Evolutionary conservation across 1,284 basidiomycete genomes (phyloP), one percentile per base, ranked within the genome.

Genomic region (Sphaerobolus stellatus): DNA sequence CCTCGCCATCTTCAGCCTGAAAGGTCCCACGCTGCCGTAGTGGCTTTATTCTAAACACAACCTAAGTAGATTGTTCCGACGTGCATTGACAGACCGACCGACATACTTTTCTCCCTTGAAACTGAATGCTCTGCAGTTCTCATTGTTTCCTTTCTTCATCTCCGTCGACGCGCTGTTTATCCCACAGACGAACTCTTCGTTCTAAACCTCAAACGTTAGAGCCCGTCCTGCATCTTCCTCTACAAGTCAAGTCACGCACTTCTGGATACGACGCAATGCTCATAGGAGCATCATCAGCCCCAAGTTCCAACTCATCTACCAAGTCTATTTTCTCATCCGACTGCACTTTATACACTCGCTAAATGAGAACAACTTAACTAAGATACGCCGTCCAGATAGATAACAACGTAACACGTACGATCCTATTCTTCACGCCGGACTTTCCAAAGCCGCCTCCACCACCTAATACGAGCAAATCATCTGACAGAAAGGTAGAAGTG

Each of bases 251-350:
- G 44, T 20, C 11, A 50, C 70, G 61, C 65, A 90, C 92, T 69
- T 82, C 70, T 14, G 75, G 71, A 66, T 90, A 75, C 8, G 84
- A 79, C 13, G 86, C 86, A 77, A 97, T 88, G 65, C 93, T 95
- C 91, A 94, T 97, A 11, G 94, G 94, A 7, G 89, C 90, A 70
- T 98, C 94, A 67, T 94, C 93, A 30, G 84, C 88, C 54, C 83
- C 86, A 9, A 98, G 78, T 62, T 90, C 82, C 45, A 86, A 75
- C 68, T 96, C 91, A 58, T 82, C 71, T 11, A 86, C 63, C 2
- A 85, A 73, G 43, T 82, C 74, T 20, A 96, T 69, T 20, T 74
- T 74, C 57, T 80, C 77, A 36, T 84, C 80, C 45, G 79, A 72
- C 13, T 77, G 78, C 30, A 93, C 78, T 48, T 80, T 77, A 66